These are phyloP conservation scores for Boletus rubropictus DNA, from an alignment of 768 basidiomycete species.

Conservation along the genomic window DNA sequence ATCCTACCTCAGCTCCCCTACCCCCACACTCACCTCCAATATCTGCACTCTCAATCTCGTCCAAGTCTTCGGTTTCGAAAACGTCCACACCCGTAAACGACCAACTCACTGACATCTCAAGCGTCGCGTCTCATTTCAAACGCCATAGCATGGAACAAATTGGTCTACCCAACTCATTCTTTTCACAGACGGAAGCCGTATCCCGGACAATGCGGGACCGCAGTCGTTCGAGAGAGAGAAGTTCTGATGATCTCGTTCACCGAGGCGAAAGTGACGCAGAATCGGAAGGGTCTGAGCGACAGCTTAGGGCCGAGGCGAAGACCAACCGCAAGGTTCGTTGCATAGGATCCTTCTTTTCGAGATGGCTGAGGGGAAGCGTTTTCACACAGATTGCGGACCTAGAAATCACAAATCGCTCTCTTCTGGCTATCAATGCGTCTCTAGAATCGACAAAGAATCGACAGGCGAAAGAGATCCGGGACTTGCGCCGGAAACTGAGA, in stretches of 20 bases:
- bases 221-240: constrained; percentile 20
- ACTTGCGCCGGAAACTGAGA: constrained; percentile 74
- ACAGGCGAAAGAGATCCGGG: constrained; percentile 81
- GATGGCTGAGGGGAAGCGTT: constrained; percentile 1
- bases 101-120: constrained; percentile 36
- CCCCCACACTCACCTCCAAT: constrained; percentile 67
- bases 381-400: constrained; percentile 75
- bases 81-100: constrained; percentile 43
- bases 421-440: constrained; percentile 78
- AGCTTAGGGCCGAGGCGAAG: constrained; percentile 68
- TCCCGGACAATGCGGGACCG: constrained; percentile 13
- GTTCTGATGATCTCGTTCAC: constrained; percentile 6
- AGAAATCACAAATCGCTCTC: constrained; percentile 83
- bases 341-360: background rate
- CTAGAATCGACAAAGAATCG: constrained; percentile 75
- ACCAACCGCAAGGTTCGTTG: constrained; percentile 74
- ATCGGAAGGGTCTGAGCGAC: constrained; percentile 38
- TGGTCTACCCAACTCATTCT: constrained; percentile 6
- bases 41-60: constrained; percentile 72
- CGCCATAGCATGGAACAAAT: constrained; percentile 29
- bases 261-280: constrained; percentile 33
- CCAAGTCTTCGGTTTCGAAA: constrained; percentile 59
- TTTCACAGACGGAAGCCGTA: constrained; percentile 12
- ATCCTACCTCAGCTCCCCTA: constrained; percentile 53
- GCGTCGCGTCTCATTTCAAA: constrained; percentile 40